A percentile compares a stretch with the other conserved stretches of the same genome.
Conservation (phyloP, 2,329 filamentous ascomycete species). For the Aspergillus carbonarius region DNA sequence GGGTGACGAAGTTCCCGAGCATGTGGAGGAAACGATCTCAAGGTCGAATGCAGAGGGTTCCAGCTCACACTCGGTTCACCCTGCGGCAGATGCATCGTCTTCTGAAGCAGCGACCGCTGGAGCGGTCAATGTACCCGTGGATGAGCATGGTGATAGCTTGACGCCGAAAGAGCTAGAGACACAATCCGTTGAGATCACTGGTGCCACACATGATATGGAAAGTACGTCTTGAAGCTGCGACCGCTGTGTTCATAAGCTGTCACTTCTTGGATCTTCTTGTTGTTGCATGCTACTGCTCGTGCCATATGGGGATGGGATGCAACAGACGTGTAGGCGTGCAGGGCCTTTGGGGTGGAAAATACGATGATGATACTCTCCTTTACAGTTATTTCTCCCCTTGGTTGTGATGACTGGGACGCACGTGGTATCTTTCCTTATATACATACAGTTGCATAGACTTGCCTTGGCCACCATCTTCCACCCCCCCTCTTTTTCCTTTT, state of each 20-base stretch:
- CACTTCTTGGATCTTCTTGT: background rate
- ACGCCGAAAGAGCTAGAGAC: slow-evolving; percentile 39
- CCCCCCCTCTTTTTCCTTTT: no score
- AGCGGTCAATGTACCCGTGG: slow-evolving; percentile 14
- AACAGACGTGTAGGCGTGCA: background rate
- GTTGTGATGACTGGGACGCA: slow-evolving; percentile 16
- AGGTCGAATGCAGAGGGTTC: slow-evolving; percentile 24
- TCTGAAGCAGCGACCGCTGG: slow-evolving; percentile 10
- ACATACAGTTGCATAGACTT: slow-evolving; percentile 24
- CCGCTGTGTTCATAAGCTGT: background rate
- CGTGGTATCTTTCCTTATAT: slow-evolving; percentile 17
- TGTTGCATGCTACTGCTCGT: background rate
- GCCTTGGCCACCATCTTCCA: background rate
- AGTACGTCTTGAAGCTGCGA: slow-evolving; percentile 25
- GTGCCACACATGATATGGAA: slow-evolving; percentile 24
- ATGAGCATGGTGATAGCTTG: slow-evolving; percentile 19
- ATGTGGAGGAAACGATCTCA: slow-evolving; percentile 37
- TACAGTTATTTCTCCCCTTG: slow-evolving; percentile 1
- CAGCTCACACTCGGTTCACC: slow-evolving; percentile 17
- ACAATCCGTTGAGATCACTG: slow-evolving; percentile 36
- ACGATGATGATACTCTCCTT: slow-evolving; percentile 15
- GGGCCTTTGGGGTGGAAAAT: slow-evolving; percentile 5
- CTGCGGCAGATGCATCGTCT: slow-evolving; percentile 11
- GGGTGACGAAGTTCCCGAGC: slow-evolving; percentile 34
- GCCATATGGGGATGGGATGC: background rate